Evolutionary conservation across 768 basidiomycete species (phyloP), one percentile per base, ranked within the genome.

Genomic region (Galerina sulciceps): DNA sequence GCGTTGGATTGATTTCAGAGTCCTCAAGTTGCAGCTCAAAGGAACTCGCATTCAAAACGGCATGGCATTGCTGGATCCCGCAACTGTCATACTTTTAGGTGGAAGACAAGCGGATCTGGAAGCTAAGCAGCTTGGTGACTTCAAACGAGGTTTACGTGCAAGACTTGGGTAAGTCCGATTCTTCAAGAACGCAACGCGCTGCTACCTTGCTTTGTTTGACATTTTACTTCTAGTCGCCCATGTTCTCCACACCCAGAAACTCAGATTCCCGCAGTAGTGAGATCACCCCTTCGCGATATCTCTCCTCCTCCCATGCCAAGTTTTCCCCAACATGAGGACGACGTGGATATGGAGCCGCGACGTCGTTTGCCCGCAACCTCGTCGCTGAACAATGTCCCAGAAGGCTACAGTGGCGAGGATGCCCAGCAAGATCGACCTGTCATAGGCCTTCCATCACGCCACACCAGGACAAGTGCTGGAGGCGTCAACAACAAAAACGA

Each of bases 61-160:
- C 4, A 84, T 89, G 46, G 89, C 88, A 0, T 88, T 91, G 57
- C 85, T 98, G 6, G 88, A 93, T 64, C 91, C 93, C 1, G 73
- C 75, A 6, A 87, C 83, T 26, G 79, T 91, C 6, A 75, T 73
- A 2, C 67, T 91, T 56, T 78, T 86, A 60, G 90, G 87, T 0
- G 79, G 88, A 58, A 76, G 77, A 54, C 84, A 85, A 6, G 85
- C 85, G 26, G 91, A 93, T 45, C 81, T 87, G 22, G 87, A 94
- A 42, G 76, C 62, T 3, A 65, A 80, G 18, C 88, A 86, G 52
- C 81, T 83, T 26, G 69, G 70, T 1, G 75, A 87, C 53, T 93
- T 97, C 68, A 75, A 85, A 10, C 77, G 80, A 42, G 79, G 83
- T 22, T 77, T 96, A 17, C 80, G 82, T 46, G 66, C 71, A 40